Evolutionary conservation across 2,329 filamentous ascomycete genomes (phyloP).

Genomic region (Claviceps sp.): DNA sequence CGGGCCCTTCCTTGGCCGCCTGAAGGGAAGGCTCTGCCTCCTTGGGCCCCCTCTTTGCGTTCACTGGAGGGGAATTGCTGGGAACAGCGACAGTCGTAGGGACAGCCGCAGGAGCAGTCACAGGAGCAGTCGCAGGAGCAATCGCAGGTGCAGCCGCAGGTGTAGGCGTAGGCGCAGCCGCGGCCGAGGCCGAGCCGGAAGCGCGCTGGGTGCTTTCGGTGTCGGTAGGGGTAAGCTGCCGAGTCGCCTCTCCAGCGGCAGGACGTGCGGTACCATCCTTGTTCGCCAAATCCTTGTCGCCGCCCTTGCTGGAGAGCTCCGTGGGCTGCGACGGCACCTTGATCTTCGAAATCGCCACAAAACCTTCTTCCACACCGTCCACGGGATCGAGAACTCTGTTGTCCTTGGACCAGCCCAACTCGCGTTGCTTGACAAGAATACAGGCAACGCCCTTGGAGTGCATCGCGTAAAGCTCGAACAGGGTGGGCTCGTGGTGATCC

Average conservation of each 20-base stretch:
- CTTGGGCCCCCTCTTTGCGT: constrained; percentile 30
- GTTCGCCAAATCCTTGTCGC: constrained; percentile 26
- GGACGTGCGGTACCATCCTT: constrained; percentile 20
- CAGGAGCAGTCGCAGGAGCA: background rate
- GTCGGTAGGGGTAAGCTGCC: constrained; percentile 12
- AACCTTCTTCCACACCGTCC: constrained; percentile 59
- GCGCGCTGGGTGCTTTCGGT: constrained; percentile 18
- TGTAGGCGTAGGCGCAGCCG: background rate
- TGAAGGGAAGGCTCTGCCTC: constrained; percentile 31
- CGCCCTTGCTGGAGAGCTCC: constrained; percentile 16
- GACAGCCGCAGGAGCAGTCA: background rate
- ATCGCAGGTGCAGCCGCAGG: background rate
- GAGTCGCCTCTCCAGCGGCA: constrained; percentile 16
- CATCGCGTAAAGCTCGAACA: constrained; percentile 95
- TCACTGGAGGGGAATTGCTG: constrained; percentile 17
- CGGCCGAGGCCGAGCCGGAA: constrained; percentile 11
- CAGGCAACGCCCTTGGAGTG: constrained; percentile 96
- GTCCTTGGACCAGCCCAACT: constrained; percentile 83
- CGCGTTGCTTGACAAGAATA: constrained; percentile 70
- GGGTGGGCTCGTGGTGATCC: constrained; percentile 52
- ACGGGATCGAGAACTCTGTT: constrained; percentile 74
- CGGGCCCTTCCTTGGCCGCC: constrained; percentile 23
- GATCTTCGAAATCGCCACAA: constrained; percentile 63
- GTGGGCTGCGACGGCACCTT: constrained; percentile 33
- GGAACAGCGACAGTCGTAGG: background rate